Conservation (phyloP, 2,329 filamentous ascomycete species). For the Emmonsiellopsis sp. region DNA sequence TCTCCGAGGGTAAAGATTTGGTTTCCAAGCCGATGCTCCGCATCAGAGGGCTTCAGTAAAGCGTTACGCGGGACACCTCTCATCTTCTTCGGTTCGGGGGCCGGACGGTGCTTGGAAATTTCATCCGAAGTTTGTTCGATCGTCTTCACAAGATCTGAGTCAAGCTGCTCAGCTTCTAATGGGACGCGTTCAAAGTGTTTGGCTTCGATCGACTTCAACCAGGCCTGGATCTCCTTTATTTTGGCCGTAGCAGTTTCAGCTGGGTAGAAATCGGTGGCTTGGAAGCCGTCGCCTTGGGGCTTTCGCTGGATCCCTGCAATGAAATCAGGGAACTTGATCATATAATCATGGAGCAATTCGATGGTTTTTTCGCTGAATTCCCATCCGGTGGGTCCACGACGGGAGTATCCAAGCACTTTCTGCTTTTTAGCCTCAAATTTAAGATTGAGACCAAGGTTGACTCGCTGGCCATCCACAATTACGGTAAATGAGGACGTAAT, state of each 20-base stretch:
- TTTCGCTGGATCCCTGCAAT: constrained; percentile 81
- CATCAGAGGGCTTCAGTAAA: constrained; percentile 85
- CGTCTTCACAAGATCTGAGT: constrained; percentile 75
- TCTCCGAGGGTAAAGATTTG: constrained; percentile 81
- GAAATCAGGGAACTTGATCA: constrained; percentile 91
- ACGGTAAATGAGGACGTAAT: constrained; percentile 92
- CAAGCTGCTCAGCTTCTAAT: constrained; percentile 89
- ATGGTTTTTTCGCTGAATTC: constrained; percentile 86
- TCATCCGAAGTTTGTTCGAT: constrained; percentile 70
- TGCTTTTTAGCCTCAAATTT: constrained; percentile 95
- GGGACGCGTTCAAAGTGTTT: constrained; percentile 94
- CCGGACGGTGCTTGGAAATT: constrained; percentile 43
- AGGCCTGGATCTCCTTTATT: constrained; percentile 87
- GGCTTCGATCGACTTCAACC: constrained; percentile 85
- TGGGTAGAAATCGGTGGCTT: constrained; percentile 79
- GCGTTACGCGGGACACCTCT: constrained; percentile 77
- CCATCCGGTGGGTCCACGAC: constrained; percentile 80
- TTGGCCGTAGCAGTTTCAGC: constrained; percentile 62
- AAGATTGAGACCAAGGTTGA: constrained; percentile 89
- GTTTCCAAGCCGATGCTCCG: constrained; percentile 81
- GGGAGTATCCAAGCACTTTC: constrained; percentile 92
- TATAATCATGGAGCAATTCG: constrained; percentile 73
- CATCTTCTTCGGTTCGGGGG: constrained; percentile 58
- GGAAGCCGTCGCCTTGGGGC: constrained; percentile 73
- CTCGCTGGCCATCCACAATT: constrained; percentile 66